Evolutionary conservation across 495 filamentous ascomycete species (phyloP).

Genomic region (Chaetomium cochliodes): DNA sequence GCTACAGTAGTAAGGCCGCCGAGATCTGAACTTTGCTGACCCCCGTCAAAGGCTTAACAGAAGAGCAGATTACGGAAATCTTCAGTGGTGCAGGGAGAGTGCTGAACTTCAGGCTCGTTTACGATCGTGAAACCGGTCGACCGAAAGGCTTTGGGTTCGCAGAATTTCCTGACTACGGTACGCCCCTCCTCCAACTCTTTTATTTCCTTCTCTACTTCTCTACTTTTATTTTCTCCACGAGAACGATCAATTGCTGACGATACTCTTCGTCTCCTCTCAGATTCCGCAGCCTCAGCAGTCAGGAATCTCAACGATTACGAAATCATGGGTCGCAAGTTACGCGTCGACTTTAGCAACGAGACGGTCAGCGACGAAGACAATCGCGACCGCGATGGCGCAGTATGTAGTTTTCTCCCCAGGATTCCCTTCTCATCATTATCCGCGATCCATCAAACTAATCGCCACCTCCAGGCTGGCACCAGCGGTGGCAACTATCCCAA

Average conservation of each 20-base stretch:
- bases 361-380: constrained; percentile 70
- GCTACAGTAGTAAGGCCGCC: background rate
- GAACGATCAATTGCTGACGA: background rate
- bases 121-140: constrained; percentile 90
- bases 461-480: background rate
- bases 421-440: background rate
- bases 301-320: constrained; percentile 96
- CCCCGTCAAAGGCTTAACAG: constrained; percentile 66
- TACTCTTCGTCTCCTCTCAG: constrained; percentile 44
- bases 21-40: constrained; percentile 5
- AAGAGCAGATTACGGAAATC: constrained; percentile 91
- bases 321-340: constrained; percentile 89
- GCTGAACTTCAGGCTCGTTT: constrained; percentile 88
- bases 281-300: constrained; percentile 90
- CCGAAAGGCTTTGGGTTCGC: constrained; percentile 97
- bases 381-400: constrained; percentile 30
- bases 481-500: constrained; percentile 17
- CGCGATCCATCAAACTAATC: background rate
- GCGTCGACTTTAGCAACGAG: constrained; percentile 94
- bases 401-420: constrained; percentile 18
- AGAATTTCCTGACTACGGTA: constrained; percentile 77
- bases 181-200: constrained; percentile 11
- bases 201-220: background rate
- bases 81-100: constrained; percentile 86
- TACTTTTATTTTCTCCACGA: background rate